A percentile compares a stretch with the other conserved stretches of the same genome.
phyloP scores from a whole-genome alignment of 768 basidiomycete genomes.

The Suillus tomentosus region DNA sequence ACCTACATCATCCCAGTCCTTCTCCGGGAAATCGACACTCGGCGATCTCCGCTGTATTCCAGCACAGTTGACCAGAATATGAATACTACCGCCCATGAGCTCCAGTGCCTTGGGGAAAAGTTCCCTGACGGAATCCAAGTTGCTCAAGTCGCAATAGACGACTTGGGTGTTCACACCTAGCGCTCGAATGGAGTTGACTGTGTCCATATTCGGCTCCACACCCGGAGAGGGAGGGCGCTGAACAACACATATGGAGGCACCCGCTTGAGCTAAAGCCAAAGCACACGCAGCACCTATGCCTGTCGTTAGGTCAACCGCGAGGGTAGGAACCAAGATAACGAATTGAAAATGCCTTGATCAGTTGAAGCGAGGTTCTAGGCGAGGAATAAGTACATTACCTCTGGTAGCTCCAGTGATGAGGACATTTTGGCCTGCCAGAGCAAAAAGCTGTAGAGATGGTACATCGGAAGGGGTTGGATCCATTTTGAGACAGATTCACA shows the following conservation, averaged over 20 bases:
- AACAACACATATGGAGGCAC: conserved; percentile 50
- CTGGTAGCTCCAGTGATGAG: conserved; percentile 83
- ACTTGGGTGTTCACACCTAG: conserved; percentile 40
- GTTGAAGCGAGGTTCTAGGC: conserved; percentile 15
- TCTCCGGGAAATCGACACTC: conserved; percentile 63
- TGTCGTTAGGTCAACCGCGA: conserved; percentile 23
- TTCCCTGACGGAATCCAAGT: conserved; percentile 48
- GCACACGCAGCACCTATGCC: conserved; percentile 60
- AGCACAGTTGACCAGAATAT: conserved; percentile 72
- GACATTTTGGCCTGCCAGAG: conserved; percentile 63
- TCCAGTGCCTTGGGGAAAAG: conserved; percentile 52
- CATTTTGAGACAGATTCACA: conserved; percentile 36
- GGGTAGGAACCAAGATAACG: not conserved
- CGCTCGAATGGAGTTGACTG: conserved; percentile 38
- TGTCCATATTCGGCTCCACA: conserved; percentile 36
- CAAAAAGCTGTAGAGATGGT: conserved; percentile 62
- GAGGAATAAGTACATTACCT: conserved; percentile 47
- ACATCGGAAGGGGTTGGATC: conserved; percentile 49
- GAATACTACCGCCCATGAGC: conserved; percentile 52
- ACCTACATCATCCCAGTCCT: conserved; percentile 72
- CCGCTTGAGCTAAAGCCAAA: conserved; percentile 55
- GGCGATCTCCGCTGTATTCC: conserved; percentile 62
- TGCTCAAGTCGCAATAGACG: conserved; percentile 58
- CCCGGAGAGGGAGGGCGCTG: conserved; percentile 44
- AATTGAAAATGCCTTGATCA: conserved; percentile 16